phyloP scores from a whole-genome alignment of 441 rosid species.

The Arabidopsis lyrata region DNA sequence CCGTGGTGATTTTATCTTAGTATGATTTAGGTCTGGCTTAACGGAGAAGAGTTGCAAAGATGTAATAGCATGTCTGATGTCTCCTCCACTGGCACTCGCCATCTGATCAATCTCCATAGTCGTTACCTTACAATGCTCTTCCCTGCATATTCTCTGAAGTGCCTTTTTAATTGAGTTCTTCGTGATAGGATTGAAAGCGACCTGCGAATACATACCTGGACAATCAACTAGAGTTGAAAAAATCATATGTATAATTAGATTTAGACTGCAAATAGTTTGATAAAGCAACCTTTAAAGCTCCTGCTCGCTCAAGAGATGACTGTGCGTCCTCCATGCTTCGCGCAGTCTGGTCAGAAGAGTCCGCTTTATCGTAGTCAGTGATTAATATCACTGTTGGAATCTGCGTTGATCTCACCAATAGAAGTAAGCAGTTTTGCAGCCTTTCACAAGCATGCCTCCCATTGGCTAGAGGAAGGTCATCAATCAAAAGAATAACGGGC shows the following conservation, averaged over 20 bases:
- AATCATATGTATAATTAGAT: slow-evolving; percentile 10
- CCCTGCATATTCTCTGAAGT: slow-evolving; percentile 76
- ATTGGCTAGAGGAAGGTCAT: slow-evolving; percentile 85
- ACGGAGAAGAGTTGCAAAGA: slow-evolving; percentile 82
- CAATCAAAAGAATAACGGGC: slow-evolving; percentile 67
- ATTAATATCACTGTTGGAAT: slow-evolving; percentile 74
- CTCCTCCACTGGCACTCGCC: slow-evolving; percentile 88
- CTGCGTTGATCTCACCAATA: slow-evolving; percentile 71
- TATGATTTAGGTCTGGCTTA: slow-evolving; percentile 49
- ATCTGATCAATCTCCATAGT: slow-evolving; percentile 75
- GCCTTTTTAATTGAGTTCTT: slow-evolving; percentile 75
- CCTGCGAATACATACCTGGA: slow-evolving; percentile 55
- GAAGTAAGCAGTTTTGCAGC: slow-evolving; percentile 70
- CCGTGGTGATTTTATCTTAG: slow-evolving; percentile 40
- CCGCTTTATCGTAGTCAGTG: slow-evolving; percentile 62
- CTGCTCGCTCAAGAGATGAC: slow-evolving; percentile 72
- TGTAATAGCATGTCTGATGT: slow-evolving; percentile 90
- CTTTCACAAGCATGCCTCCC: slow-evolving; percentile 75
- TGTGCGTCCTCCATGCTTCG: slow-evolving; percentile 69
- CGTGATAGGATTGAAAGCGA: slow-evolving; percentile 86
- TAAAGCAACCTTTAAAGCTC: slow-evolving; percentile 81
- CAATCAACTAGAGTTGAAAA: slow-evolving; percentile 42
- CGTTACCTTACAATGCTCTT: slow-evolving; percentile 62
- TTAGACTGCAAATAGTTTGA: slow-evolving; percentile 38
- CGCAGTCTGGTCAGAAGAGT: slow-evolving; percentile 62